These are phyloP conservation scores for Curvularia sp. DNA, from an alignment of 2,329 filamentous ascomycete genomes.

Conservation along the genomic window DNA sequence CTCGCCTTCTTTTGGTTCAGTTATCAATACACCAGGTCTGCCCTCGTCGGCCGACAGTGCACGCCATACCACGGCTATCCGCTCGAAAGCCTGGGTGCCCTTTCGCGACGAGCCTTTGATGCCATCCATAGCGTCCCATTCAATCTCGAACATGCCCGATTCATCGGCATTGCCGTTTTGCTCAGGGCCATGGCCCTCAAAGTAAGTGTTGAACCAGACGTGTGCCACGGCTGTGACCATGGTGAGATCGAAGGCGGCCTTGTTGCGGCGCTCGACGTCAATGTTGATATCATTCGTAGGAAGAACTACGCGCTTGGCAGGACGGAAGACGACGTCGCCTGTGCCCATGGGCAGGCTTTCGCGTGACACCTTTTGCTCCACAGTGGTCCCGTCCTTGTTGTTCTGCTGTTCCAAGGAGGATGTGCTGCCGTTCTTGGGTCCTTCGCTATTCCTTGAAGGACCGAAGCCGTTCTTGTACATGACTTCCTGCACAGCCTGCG, in stretches of 20 bases:
- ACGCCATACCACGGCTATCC: slow-evolving; percentile 85
- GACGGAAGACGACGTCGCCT: slow-evolving; percentile 80
- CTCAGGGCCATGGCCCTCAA: slow-evolving; percentile 82
- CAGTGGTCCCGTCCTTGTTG: slow-evolving; percentile 27
- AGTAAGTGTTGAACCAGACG: slow-evolving; percentile 96
- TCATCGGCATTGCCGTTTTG: slow-evolving; percentile 69
- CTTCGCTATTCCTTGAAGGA: slow-evolving; percentile 32
- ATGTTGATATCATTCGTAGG: slow-evolving; percentile 89
- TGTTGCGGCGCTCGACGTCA: slow-evolving; percentile 85
- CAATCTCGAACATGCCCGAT: slow-evolving; percentile 73
- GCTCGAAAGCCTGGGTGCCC: slow-evolving; percentile 81
- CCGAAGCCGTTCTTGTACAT: slow-evolving; percentile 51
- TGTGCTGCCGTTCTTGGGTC: slow-evolving; percentile 31
- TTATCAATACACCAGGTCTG: slow-evolving; percentile 59
- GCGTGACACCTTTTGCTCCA: slow-evolving; percentile 26
- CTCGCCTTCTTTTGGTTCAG: slow-evolving; percentile 70
- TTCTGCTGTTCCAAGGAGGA: slow-evolving; percentile 27
- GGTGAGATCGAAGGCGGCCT: slow-evolving; percentile 75
- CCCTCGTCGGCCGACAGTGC: slow-evolving; percentile 47
- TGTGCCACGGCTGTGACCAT: slow-evolving; percentile 94
- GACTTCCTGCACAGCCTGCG: slow-evolving; percentile 56
- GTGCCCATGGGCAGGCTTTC: slow-evolving; percentile 59
- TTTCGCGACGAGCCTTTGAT: slow-evolving; percentile 89
- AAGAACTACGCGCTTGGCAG: slow-evolving; percentile 71
- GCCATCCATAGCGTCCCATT: slow-evolving; percentile 86